Evolutionary conservation across 768 basidiomycete genomes (phyloP), one percentile per base, ranked within the genome.

Genomic region (Cubamyces lactineus): DNA sequence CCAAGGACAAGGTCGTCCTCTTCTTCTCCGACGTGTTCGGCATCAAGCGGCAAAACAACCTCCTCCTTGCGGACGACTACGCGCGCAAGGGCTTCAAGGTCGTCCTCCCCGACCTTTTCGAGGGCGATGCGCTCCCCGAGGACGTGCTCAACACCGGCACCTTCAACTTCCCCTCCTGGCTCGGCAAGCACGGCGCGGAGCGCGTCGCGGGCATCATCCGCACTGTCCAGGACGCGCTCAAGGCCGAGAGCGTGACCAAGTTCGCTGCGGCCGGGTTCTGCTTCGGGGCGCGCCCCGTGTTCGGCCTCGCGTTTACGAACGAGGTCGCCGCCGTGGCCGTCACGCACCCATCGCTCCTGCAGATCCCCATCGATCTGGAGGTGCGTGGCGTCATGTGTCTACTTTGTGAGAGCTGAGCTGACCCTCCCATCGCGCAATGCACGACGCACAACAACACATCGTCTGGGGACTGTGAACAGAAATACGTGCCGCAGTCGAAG

Each of bases 341-440:
- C n/a, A n/a, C n/a, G 0, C 85, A 86, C 66, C 85, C 84, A 0
- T 82, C 83, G 2, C 65, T 76, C 2, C 71, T 82, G 30, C 34
- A 74, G 21, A 55, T 77, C 28, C 75, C 77, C 4, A 67, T 69
- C 7, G 79, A 80, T 64, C 67, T 81, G 13, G 74, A 82, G 66
- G 76, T 74, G 53, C 15, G 1, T 12, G n/a, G n/a, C n/a, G n/a
- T n/a, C n/a, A n/a, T n/a, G n/a, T n/a, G n/a, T n/a, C n/a, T n/a
- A n/a, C n/a, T n/a, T n/a, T n/a, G n/a, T n/a, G n/a, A n/a, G n/a
- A n/a, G n/a, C n/a, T n/a, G n/a, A n/a, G n/a, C n/a, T n/a, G n/a
- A n/a, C n/a, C n/a, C n/a, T n/a, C n/a, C n/a, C n/a, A n/a, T n/a
- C n/a, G n/a, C n/a, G n/a, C n/a, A n/a, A n/a, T n/a, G n/a, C n/a